Percentiles rank a stretch among this genome's conserved stretches.
phyloP scores from a whole-genome alignment of 108 stramenopile species.

The Mayamaea pseudoterrestris region DNA sequence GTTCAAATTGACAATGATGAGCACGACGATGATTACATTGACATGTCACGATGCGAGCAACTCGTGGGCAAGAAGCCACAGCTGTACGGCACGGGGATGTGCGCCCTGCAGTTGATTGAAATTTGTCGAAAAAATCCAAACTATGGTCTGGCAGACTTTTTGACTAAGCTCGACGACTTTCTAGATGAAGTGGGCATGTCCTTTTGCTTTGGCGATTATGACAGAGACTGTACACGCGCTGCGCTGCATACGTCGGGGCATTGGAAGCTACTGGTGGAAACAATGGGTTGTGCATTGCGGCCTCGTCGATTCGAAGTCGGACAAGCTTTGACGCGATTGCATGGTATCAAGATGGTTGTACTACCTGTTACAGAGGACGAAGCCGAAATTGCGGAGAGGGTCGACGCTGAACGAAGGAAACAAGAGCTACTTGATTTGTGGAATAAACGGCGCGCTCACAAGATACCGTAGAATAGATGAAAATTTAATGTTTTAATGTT shows the following conservation, averaged over 20 bases:
- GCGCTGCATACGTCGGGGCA: too few species aligned
- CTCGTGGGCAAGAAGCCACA: constrained; percentile 58
- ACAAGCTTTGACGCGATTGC: constrained; percentile 66
- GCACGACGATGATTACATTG: constrained; percentile 61
- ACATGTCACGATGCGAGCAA: constrained; percentile 75
- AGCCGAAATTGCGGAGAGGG: constrained; percentile 24
- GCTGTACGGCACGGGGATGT: constrained; percentile 69
- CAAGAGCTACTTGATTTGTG: constrained; percentile 59
- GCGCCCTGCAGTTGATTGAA: constrained; percentile 53
- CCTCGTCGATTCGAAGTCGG: constrained; percentile 71
- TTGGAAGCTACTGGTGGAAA: constrained; percentile 28
- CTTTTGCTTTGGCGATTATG: constrained; percentile 9
- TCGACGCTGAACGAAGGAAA: constrained; percentile 43
- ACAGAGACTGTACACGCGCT: not conserved
- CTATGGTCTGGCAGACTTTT: constrained; percentile 33
- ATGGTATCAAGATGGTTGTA: constrained; percentile 58
- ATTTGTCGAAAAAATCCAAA: constrained; percentile 28
- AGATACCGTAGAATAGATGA: too few species aligned
- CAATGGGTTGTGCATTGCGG: constrained; percentile 43
- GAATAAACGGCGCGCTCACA: constrained; percentile 24
- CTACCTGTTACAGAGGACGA: constrained; percentile 33
- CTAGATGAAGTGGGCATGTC: constrained; percentile 40
- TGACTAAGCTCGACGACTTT: constrained; percentile 34
- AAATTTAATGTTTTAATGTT: too few species aligned
- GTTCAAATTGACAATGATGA: constrained; percentile 22